Evolutionary conservation across 2,329 filamentous ascomycete genomes (phyloP).

Genomic region (Teratosphaeriaceae sp.): DNA sequence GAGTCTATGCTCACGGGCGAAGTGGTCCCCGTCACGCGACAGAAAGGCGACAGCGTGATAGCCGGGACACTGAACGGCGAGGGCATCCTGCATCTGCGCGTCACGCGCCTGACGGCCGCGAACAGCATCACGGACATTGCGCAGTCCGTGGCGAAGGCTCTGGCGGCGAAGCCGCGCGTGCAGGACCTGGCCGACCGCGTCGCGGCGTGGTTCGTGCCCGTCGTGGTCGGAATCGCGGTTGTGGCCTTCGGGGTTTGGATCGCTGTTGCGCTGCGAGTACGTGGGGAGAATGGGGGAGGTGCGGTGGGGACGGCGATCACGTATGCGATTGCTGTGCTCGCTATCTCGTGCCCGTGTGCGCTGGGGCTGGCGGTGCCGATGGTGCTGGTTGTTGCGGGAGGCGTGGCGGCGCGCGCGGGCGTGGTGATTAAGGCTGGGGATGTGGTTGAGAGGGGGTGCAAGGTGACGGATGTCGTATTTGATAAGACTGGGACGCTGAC

Average conservation of each 20-base stretch:
- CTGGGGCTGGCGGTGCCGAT: constrained; percentile 80
- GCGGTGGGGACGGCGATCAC: constrained; percentile 46
- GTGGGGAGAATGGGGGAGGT: constrained; percentile 22
- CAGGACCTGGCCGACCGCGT: constrained; percentile 64
- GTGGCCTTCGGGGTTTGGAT: constrained; percentile 61
- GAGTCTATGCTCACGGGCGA: constrained; percentile 79
- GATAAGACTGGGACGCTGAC: constrained; percentile 87
- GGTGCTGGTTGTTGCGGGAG: constrained; percentile 74
- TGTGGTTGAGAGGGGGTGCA: constrained; percentile 77
- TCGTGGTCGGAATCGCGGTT: constrained; percentile 52
- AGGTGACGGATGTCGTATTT: constrained; percentile 54
- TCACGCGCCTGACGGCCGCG: constrained; percentile 58
- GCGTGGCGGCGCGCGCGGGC: constrained; percentile 70
- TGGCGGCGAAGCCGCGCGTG: constrained; percentile 58
- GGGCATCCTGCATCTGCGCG: constrained; percentile 42
- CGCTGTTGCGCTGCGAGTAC: constrained; percentile 45
- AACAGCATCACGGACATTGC: constrained; percentile 68
- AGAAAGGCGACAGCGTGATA: constrained; percentile 47
- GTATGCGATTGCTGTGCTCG: constrained; percentile 84
- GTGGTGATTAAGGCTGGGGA: constrained; percentile 80
- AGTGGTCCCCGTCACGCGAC: constrained; percentile 54
- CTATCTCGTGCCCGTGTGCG: constrained; percentile 80
- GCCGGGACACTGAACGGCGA: constrained; percentile 57
- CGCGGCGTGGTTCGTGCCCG: constrained; percentile 63
- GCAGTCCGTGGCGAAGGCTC: constrained; percentile 63